phyloP scores from a whole-genome alignment of 2,329 filamentous ascomycete genomes.

The Ophiostoma ips region DNA sequence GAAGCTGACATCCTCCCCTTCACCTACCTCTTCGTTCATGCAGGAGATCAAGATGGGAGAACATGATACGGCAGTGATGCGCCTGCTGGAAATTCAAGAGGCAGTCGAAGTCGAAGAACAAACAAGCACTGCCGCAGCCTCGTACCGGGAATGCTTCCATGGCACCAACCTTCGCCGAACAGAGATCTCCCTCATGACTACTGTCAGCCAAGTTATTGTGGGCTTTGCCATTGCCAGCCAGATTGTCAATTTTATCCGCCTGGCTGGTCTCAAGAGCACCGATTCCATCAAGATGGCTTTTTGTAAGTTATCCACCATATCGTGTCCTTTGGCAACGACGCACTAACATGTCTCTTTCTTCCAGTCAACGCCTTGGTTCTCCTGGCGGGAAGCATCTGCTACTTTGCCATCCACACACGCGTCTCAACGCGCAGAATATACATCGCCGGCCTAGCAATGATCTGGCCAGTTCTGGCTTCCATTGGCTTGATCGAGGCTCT shows the following conservation, averaged over 20 bases:
- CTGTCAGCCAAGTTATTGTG: conserved; percentile 17
- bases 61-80: conserved; percentile 15
- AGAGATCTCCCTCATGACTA: conserved; percentile 33
- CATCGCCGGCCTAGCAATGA: conserved; percentile 23
- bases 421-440: conserved; percentile 31
- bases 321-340: background rate
- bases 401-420: conserved; percentile 26
- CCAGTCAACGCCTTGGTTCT: conserved; percentile 14
- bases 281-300: conserved; percentile 26
- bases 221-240: conserved; percentile 25
- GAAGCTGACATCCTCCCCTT: conserved; percentile 4
- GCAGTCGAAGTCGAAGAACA: conserved; percentile 40
- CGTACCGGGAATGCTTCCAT: conserved; percentile 36
- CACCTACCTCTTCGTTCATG: background rate
- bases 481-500: conserved; percentile 29
- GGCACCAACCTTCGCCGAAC: conserved; percentile 37
- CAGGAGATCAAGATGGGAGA: background rate
- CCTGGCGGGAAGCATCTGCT: conserved; percentile 28
- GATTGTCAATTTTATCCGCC: conserved; percentile 14
- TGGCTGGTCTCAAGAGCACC: conserved; percentile 22
- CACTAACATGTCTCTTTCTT: background rate
- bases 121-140: conserved; percentile 32
- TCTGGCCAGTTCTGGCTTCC: conserved; percentile 23
- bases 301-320: conserved; percentile 7
- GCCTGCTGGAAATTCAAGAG: conserved; percentile 38